Percentiles rank a stretch among this genome's conserved stretches.
These are phyloP conservation scores for Wallacemonas sp. DNA, from an alignment of 208 protist species.

Conservation along the genomic window DNA sequence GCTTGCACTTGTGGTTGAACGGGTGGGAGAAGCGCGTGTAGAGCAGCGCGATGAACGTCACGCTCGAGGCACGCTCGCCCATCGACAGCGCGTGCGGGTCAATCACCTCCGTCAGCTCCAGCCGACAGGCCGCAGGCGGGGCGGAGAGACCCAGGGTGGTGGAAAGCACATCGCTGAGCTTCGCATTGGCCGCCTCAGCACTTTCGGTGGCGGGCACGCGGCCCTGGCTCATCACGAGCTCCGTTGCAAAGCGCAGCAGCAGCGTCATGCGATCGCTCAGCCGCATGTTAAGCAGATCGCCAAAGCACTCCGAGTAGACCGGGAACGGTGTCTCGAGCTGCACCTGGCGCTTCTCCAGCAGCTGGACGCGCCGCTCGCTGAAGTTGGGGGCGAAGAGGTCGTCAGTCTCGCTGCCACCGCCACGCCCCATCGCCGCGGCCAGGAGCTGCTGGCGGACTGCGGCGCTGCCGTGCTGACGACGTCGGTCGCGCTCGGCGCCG, in stretches of 20 bases:
- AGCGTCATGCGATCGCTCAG: conserved; percentile 72
- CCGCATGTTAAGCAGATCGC: conserved; percentile 63
- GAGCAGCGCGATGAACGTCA: conserved; percentile 84
- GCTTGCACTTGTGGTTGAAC: conserved; percentile 86
- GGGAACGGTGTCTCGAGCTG: conserved; percentile 88
- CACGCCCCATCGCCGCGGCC: background rate
- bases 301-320: conserved; percentile 86
- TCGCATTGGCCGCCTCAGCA: conserved; percentile 23
- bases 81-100: conserved; percentile 73
- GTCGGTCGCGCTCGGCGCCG: conserved; percentile 3
- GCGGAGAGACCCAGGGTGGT: conserved; percentile 26
- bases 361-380: conserved; percentile 56
- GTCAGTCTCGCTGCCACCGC: background rate
- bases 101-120: conserved; percentile 75
- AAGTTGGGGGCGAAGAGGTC: conserved; percentile 27
- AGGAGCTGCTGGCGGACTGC: conserved; percentile 3
- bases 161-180: conserved; percentile 26
- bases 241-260: conserved; percentile 84
- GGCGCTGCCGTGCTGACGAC: background rate
- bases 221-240: conserved; percentile 63
- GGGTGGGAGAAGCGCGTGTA: conserved; percentile 88
- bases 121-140: conserved; percentile 33
- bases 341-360: conserved; percentile 76
- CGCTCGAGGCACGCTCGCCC: conserved; percentile 57
- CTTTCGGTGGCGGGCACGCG: conserved; percentile 31